Evolutionary conservation across 768 basidiomycete genomes (phyloP).

Genomic region (Candolleomyces aberdarensis): DNA sequence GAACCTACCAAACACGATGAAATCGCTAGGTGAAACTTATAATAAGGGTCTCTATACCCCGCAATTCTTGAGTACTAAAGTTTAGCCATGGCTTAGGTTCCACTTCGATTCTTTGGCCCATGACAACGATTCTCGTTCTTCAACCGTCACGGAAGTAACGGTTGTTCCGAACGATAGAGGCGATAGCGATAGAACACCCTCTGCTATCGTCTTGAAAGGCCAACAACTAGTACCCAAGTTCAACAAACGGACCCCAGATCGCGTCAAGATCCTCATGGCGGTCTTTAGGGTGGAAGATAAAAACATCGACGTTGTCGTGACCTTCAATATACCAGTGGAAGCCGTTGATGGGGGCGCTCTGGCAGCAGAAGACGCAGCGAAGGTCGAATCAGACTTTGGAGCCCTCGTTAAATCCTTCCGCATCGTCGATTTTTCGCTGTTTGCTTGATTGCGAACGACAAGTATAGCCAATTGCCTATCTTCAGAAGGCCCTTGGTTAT

Average conservation of each 20-base stretch:
- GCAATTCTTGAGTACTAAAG: neutral
- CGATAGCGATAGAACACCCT: slow-evolving; percentile 44
- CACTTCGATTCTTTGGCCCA: slow-evolving; percentile 90
- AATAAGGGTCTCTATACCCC: neutral
- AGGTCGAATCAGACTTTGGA: slow-evolving; percentile 48
- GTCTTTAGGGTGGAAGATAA: slow-evolving; percentile 75
- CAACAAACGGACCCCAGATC: slow-evolving; percentile 55
- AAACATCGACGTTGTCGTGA: slow-evolving; percentile 77
- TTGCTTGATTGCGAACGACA: slow-evolving; percentile 39
- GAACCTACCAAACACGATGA: slow-evolving; percentile 49
- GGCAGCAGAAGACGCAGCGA: slow-evolving; percentile 30
- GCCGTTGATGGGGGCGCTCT: slow-evolving; percentile 45
- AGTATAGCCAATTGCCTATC: slow-evolving; percentile 2
- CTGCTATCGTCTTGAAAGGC: slow-evolving; percentile 63
- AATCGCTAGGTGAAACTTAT: slow-evolving; percentile 61
- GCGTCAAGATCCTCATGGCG: slow-evolving; percentile 74
- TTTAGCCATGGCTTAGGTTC: slow-evolving; percentile 49
- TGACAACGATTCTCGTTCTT: slow-evolving; percentile 73
- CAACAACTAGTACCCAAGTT: slow-evolving; percentile 76
- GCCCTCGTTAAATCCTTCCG: slow-evolving; percentile 53
- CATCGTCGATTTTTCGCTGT: slow-evolving; percentile 69
- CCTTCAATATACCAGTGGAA: slow-evolving; percentile 72
- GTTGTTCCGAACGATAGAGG: slow-evolving; percentile 38
- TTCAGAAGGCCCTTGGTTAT: neutral
- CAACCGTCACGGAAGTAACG: slow-evolving; percentile 40